These are phyloP conservation scores for Phaeolepiota aurea DNA, from an alignment of 768 basidiomycete species.

Conservation along the genomic window DNA sequence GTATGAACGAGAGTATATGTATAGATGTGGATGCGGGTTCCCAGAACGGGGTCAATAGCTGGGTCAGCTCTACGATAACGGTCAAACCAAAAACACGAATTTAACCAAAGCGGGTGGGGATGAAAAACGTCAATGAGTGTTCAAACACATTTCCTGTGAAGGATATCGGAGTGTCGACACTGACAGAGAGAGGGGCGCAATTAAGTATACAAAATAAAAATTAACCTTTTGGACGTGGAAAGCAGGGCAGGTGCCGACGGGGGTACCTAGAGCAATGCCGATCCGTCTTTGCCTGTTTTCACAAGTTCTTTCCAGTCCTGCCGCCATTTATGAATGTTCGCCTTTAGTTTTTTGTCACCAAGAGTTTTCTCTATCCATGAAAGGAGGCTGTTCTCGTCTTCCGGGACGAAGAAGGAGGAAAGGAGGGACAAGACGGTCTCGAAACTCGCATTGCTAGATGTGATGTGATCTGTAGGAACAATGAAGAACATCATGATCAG, in stretches of 20 bases:
- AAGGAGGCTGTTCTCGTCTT: constrained; percentile 78
- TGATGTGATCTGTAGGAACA: constrained; percentile 62
- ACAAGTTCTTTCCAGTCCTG: constrained; percentile 72
- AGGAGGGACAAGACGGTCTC: constrained; percentile 88
- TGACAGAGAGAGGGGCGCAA: neutral
- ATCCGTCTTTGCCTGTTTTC: constrained; percentile 49
- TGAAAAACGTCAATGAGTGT: neutral
- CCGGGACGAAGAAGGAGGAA: constrained; percentile 91
- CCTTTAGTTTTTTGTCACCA: constrained; percentile 55
- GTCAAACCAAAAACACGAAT: neutral
- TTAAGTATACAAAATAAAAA: constrained; percentile 3
- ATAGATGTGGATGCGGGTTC: too few species aligned
- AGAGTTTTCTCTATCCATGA: constrained; percentile 68
- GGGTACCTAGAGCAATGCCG: constrained; percentile 53
- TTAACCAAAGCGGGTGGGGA: neutral
- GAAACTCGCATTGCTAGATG: constrained; percentile 71
- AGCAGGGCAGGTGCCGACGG: too few species aligned
- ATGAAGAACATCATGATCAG: constrained; percentile 3
- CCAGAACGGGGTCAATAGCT: too few species aligned
- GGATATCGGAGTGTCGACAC: constrained; percentile 1
- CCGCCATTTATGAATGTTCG: constrained; percentile 70
- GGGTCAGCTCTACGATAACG: too few species aligned
- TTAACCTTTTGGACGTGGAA: too few species aligned
- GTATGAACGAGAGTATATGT: too few species aligned
- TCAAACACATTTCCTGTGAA: too few species aligned